Percentiles rank a stretch among this genome's conserved stretches.
Evolutionary conservation across 768 basidiomycete species (phyloP).

Genomic region (Daedaleopsis nitida): DNA sequence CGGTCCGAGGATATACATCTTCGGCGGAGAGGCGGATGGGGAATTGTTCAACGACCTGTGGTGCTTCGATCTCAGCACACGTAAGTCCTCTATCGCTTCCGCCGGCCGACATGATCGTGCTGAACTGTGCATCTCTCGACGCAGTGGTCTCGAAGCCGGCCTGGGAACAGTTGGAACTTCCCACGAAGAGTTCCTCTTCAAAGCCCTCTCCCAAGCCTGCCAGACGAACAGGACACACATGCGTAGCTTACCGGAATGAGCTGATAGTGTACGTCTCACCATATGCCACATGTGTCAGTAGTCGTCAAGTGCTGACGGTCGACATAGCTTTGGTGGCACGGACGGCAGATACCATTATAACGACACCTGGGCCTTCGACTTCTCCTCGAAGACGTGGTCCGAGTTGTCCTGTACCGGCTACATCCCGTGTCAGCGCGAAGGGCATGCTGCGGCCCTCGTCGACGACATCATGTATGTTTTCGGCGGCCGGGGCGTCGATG

Average conservation of each 20-base stretch:
- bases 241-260: constrained; percentile 69
- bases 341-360: constrained; percentile 98
- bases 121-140: background rate
- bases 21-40: constrained; percentile 92
- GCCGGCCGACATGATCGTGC: background rate
- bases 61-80: constrained; percentile 89
- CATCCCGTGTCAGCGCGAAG: constrained; percentile 90
- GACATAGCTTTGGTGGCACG: constrained; percentile 88
- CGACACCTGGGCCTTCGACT: constrained; percentile 93
- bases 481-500: constrained; percentile 93
- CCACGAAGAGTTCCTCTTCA: constrained; percentile 6
- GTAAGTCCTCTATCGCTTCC: constrained; percentile 47
- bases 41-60: constrained; percentile 91
- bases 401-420: constrained; percentile 92
- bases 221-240: constrained; percentile 85
- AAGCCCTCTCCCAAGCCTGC: constrained; percentile 57
- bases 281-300: too few species aligned
- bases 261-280: constrained; percentile 15
- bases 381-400: constrained; percentile 75
- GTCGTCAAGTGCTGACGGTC: too few species aligned
- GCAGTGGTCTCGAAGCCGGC: constrained; percentile 72
- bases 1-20: constrained; percentile 85
- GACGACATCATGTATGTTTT: constrained; percentile 96
- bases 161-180: constrained; percentile 77
- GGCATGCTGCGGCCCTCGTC: constrained; percentile 91